Evolutionary conservation across 495 filamentous ascomycete genomes (phyloP).

Genomic region (Cudoniella acicularis): DNA sequence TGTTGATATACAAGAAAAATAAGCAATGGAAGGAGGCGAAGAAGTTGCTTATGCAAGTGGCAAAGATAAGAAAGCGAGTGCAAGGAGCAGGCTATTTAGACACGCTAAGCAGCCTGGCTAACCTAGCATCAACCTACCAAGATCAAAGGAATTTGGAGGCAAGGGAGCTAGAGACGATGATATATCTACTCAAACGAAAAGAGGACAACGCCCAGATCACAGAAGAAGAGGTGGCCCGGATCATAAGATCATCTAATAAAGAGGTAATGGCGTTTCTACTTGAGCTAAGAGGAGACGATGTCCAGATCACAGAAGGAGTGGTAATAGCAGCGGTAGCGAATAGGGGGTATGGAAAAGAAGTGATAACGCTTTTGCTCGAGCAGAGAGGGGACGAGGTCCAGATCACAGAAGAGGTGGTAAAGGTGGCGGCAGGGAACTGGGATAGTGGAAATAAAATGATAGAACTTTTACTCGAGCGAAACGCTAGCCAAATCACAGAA

Average conservation of each 20-base stretch:
- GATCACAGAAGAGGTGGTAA: conserved; percentile 14
- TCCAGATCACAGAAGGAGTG: conserved; percentile 16
- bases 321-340: conserved; percentile 17
- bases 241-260: conserved; percentile 3
- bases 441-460: too few species aligned
- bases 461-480: too few species aligned
- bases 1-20: too few species aligned
- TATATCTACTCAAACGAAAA: background rate
- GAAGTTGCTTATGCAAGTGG: too few species aligned
- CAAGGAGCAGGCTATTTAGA: too few species aligned
- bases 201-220: conserved; percentile 4
- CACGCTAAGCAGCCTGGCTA: background rate
- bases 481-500: too few species aligned
- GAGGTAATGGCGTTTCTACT: conserved; percentile 7
- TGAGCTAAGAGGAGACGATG: conserved; percentile 7
- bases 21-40: too few species aligned
- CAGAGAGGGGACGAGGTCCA: conserved; percentile 1
- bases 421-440: conserved; percentile 11
- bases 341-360: background rate
- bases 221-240: conserved; percentile 1
- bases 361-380: conserved; percentile 17
- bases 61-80: too few species aligned
- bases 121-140: conserved; percentile 3
- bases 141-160: background rate
- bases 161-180: background rate